Evolutionary conservation across 2,329 filamentous ascomycete genomes (phyloP), one percentile per base, ranked within the genome.

Genomic region (Xylariaceae sp.): DNA sequence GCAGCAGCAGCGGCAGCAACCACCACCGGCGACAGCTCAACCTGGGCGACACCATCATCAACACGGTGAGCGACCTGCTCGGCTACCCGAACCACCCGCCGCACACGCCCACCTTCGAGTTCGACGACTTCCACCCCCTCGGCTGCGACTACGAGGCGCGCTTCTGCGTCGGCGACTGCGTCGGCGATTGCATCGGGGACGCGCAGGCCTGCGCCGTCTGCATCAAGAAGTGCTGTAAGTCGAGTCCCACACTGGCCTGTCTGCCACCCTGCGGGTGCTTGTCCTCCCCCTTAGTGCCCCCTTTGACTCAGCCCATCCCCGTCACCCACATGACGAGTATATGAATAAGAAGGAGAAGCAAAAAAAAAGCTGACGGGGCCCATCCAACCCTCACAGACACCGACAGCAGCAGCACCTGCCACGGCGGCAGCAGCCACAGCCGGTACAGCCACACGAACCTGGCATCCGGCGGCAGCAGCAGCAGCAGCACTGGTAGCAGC

Each of bases 161-260:
- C 12, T 24, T 34, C n/a, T 50, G 46, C 31, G 33, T 45, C 19
- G 30, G 31, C 14, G 17, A 35, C 16, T 50, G 47, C 34, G 29
- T 36, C 4, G 16, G 21, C 2, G 10, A 37, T 3, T 52, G 49
- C 31, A 24, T 27, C 3, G 35, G 15, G 19, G 32, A 31, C 1
- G 17, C 21, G 4, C 17, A 36, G 7, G 29, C 32, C 10, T 47
- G 43, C 36, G 18, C 32, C 5, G 28, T 23, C 13, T 47, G 43
- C 29, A 37, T 47, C 18, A 35, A 29, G 31, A 37, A 27, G 34
- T 45, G 46, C 40, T 30, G 40, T 45, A 35, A 43, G 39, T 31
- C 24, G 24, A n/a, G n/a, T n/a, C n/a, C n/a, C n/a, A n/a, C n/a
- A n/a, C n/a, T n/a, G n/a, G n/a, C n/a, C n/a, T n/a, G n/a, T n/a